phyloP scores from a whole-genome alignment of 1,139 yeast genomes.

The Nakaseomyces nivariensis region DNA sequence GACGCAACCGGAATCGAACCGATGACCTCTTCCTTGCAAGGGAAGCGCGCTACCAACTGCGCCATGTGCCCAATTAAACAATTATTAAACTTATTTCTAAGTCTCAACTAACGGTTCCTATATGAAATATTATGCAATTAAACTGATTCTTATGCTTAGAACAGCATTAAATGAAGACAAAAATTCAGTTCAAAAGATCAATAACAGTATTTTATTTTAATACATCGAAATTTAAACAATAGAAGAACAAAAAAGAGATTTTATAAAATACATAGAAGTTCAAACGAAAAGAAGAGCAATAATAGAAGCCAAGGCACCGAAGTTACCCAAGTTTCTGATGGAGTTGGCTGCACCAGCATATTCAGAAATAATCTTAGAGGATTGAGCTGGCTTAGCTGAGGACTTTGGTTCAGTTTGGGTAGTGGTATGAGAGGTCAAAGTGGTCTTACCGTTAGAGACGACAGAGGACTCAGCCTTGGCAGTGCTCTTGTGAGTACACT shows the following conservation, averaged over 20 bases:
- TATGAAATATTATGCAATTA: no score
- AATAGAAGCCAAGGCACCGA: not conserved
- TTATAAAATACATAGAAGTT: not conserved
- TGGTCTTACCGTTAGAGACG: not conserved
- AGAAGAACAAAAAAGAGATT: no score
- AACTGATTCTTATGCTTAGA: no score
- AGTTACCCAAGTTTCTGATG: not conserved
- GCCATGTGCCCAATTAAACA: constrained; percentile 58
- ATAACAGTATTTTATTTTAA: no score
- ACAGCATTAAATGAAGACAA: no score
- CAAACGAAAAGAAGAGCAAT: not conserved
- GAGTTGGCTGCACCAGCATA: not conserved
- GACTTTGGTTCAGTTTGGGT: not conserved
- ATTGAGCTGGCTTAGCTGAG: not conserved
- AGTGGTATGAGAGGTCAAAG: not conserved
- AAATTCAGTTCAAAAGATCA: no score
- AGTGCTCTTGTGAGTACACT: not conserved
- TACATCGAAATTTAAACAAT: no score
- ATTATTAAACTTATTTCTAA: no score
- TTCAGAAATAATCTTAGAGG: not conserved
- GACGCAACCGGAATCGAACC: constrained; percentile 9
- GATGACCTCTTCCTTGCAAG: constrained; percentile 54
- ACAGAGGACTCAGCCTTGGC: not conserved
- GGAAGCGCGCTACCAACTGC: constrained; percentile 83
- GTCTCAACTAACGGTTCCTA: no score